These are phyloP conservation scores for Phytophthora pistaciae DNA, from an alignment of 352 stramenopile species.

Conservation along the genomic window DNA sequence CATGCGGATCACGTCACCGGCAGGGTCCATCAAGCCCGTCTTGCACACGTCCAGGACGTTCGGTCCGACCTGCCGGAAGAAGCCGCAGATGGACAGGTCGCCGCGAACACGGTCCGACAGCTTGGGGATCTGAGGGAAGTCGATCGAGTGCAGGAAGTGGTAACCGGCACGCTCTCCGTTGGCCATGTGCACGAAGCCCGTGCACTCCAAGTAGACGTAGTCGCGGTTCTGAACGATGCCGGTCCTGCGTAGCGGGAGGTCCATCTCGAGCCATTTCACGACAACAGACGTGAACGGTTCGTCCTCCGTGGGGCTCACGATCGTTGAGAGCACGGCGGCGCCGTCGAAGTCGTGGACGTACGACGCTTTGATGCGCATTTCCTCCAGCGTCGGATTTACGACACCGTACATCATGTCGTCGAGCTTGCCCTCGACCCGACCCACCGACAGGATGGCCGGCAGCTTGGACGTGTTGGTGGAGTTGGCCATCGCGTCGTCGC, in stretches of 20 bases:
- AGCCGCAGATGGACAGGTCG: constrained; percentile 55
- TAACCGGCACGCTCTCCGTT: constrained; percentile 65
- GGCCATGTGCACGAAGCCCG: constrained; percentile 42
- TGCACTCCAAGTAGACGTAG: constrained; percentile 67
- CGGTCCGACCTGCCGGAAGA: constrained; percentile 56
- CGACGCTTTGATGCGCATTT: constrained; percentile 43
- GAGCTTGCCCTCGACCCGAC: constrained; percentile 34
- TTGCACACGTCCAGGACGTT: constrained; percentile 62
- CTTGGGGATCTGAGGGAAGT: constrained; percentile 50
- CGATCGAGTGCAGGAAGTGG: constrained; percentile 69
- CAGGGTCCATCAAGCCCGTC: constrained; percentile 40
- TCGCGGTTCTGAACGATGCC: constrained; percentile 60
- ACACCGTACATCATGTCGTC: constrained; percentile 52
- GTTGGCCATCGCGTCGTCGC: constrained; percentile 30
- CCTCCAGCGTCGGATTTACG: constrained; percentile 39
- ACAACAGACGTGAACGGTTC: constrained; percentile 39
- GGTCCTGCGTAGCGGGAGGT: constrained; percentile 37
- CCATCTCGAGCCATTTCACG: constrained; percentile 53
- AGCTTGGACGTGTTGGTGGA: constrained; percentile 22
- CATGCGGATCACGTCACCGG: constrained; percentile 51
- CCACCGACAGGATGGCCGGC: constrained; percentile 39
- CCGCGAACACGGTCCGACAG: constrained; percentile 45
- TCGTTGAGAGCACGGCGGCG: constrained; percentile 35
- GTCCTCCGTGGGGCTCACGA: constrained; percentile 31
- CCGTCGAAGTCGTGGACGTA: constrained; percentile 43